Conservation (phyloP, 1,139 yeast genomes). For the Eremothecium gossypii region DNA sequence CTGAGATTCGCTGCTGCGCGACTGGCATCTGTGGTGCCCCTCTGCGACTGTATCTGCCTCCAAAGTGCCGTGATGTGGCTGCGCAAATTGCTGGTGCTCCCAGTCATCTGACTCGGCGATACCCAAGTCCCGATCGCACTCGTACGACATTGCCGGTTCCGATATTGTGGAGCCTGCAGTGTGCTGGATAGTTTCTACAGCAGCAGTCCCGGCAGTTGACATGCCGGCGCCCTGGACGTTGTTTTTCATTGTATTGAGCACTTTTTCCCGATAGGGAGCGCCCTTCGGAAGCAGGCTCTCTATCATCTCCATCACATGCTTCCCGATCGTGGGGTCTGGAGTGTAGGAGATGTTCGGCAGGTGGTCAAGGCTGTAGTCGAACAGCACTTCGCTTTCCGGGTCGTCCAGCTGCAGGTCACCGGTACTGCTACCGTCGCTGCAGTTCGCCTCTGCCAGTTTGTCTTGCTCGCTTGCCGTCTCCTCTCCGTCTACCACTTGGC, state of each 20-base stretch:
- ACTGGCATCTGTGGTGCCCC: no score
- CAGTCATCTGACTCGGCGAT: background rate
- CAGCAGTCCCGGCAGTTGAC: background rate
- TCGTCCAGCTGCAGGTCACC: conserved; percentile 22
- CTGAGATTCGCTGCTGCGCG: background rate
- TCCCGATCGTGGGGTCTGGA: conserved; percentile 14
- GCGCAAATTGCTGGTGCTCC: background rate
- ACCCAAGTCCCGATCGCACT: background rate
- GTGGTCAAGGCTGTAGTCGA: conserved; percentile 25
- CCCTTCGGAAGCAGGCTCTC: conserved; percentile 24
- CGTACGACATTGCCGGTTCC: background rate
- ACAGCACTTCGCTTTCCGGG: conserved; percentile 25
- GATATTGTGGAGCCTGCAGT: background rate
- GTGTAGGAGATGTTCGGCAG: conserved; percentile 22
- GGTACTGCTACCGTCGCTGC: conserved; percentile 15
- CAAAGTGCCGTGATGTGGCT: background rate
- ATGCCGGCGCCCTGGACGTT: background rate
- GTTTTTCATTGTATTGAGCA: background rate
- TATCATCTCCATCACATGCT: conserved; percentile 25
- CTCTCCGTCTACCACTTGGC: background rate
- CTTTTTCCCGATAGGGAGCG: conserved; percentile 10
- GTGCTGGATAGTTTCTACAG: no score
- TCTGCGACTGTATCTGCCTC: background rate
- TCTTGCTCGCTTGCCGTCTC: background rate
- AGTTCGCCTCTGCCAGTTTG: conserved; percentile 2